Evolutionary conservation across 495 filamentous ascomycete species (phyloP), one percentile per base, ranked within the genome.

Genomic region (Podospora bellae-mahoneyi): DNA sequence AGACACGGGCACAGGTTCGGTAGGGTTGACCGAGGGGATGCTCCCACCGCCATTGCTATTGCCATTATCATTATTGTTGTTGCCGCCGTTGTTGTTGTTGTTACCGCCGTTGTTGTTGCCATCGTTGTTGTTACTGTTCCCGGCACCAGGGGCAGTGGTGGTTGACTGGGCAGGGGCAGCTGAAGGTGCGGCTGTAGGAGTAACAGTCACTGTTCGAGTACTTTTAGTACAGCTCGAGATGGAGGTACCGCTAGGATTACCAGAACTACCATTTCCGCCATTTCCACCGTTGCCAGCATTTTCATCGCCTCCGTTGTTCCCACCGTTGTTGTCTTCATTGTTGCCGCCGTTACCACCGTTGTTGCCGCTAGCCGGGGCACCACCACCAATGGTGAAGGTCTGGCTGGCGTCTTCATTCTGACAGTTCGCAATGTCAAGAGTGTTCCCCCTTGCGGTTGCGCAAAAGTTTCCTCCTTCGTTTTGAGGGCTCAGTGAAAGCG

Each of bases 1-100:
- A 4, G 83, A 84, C 7, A 86, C 84, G 0, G 84, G 81, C 0
- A 84, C 80, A 5, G 82, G 69, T 7, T 78, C 72, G 5, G 82
- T 84, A 19, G 84, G 83, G 57, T 84, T 85, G 32, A 59, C 64
- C 3, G 68, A 70, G 15, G 73, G 74, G 48, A 78, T 78, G 28
- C 65, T 71, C 53, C 64, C 73, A 2, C 20, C 55, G 58, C 65
- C 66, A 28, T 58, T 61, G 13, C 13, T 60, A 23, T 63, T 6
- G 55, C 62, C 28, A 64, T 67, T 19, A 60, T 23, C 15, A 53
- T 34, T 58, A 60, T 26, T 20, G 44, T 64, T 64, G 28, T 65
- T 9, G 62, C 3, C n/a, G 60, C 39, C 18, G 39, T 58, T n/a
- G 60, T 55, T 58, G 59, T 48, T 18, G 44, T 64, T 64, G 28